Conservation (phyloP, 1,284 basidiomycete species). For the Boletus mariae region DNA sequence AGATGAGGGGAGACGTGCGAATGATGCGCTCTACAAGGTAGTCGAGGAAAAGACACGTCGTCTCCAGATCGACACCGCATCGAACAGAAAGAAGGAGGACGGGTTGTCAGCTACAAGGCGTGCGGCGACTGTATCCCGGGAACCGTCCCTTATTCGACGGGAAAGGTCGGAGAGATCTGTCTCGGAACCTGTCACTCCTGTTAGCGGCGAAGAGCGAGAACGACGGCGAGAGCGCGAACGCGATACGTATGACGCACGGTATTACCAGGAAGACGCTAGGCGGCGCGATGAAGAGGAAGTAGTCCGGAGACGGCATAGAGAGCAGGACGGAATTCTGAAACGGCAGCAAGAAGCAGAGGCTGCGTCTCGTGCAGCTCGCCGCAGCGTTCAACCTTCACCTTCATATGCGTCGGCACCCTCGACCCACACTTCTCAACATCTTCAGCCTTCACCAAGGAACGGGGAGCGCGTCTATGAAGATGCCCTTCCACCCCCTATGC, state of each 20-base stretch:
- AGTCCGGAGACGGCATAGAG: slow-evolving; percentile 33
- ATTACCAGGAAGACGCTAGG: slow-evolving; percentile 26
- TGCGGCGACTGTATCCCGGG: slow-evolving; percentile 23
- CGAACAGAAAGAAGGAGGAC: slow-evolving; percentile 27
- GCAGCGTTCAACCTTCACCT: slow-evolving; percentile 21
- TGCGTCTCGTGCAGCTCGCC: slow-evolving; percentile 28
- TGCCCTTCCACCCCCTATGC: slow-evolving; percentile 35
- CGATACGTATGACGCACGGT: slow-evolving; percentile 14
- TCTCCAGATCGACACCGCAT: slow-evolving; percentile 27
- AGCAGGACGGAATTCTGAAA: slow-evolving; percentile 46
- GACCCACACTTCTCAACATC: slow-evolving; percentile 17
- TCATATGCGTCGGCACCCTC: slow-evolving; percentile 17
- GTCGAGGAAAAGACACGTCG: slow-evolving; percentile 26
- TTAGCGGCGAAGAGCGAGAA: slow-evolving; percentile 27
- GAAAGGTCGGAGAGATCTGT: slow-evolving; percentile 26
- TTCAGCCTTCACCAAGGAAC: slow-evolving; percentile 23
- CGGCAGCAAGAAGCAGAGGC: slow-evolving; percentile 43
- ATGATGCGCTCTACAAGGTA: slow-evolving; percentile 21
- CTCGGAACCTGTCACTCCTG: slow-evolving; percentile 28
- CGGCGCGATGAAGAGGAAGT: slow-evolving; percentile 34
- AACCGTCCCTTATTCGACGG: slow-evolving; percentile 23
- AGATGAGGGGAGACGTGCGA: slow-evolving; percentile 18
- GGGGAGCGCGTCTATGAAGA: slow-evolving; percentile 25
- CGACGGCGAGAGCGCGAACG: slow-evolving; percentile 26
- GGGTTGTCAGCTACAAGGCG: slow-evolving; percentile 24